Conservation (phyloP, 768 basidiomycete species). For the Chalciporus pseudorubinellus region DNA sequence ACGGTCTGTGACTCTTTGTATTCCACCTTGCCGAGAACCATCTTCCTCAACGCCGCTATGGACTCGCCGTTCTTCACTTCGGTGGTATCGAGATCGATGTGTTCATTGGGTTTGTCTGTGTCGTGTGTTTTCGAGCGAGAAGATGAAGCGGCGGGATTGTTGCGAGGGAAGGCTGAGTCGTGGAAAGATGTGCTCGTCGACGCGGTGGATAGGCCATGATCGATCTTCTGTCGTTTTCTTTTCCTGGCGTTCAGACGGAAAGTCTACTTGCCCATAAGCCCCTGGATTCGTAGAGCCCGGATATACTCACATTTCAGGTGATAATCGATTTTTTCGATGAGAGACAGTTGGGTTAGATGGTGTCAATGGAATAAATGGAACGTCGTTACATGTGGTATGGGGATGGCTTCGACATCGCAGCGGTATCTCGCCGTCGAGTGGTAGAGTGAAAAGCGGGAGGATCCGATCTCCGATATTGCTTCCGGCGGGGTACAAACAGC, state of each 20-base stretch:
- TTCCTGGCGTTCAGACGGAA: constrained; percentile 18
- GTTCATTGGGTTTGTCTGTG: neutral
- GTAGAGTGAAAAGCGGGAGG: neutral
- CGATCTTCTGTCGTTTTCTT: constrained; percentile 21
- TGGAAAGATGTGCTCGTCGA: neutral
- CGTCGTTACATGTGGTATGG: constrained; percentile 8
- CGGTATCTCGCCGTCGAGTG: no score
- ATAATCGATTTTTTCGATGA: neutral
- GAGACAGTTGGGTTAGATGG: constrained; percentile 4
- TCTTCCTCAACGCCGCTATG: constrained; percentile 42
- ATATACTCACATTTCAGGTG: neutral
- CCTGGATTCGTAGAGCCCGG: no score
- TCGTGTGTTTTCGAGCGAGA: neutral
- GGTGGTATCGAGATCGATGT: constrained; percentile 18
- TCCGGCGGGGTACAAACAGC: no score
- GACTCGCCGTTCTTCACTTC: constrained; percentile 50
- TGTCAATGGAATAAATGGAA: neutral
- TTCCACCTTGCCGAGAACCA: constrained; percentile 50
- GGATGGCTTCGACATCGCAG: neutral
- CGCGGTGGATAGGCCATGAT: constrained; percentile 5
- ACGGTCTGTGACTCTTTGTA: constrained; percentile 40
- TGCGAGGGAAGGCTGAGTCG: constrained; percentile 2
- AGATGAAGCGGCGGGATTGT: constrained; percentile 3
- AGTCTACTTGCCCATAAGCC: no score
- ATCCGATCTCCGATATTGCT: constrained; percentile 19